phyloP scores from a whole-genome alignment of 306 rosid genomes.

The Citrullus colocynthis region DNA sequence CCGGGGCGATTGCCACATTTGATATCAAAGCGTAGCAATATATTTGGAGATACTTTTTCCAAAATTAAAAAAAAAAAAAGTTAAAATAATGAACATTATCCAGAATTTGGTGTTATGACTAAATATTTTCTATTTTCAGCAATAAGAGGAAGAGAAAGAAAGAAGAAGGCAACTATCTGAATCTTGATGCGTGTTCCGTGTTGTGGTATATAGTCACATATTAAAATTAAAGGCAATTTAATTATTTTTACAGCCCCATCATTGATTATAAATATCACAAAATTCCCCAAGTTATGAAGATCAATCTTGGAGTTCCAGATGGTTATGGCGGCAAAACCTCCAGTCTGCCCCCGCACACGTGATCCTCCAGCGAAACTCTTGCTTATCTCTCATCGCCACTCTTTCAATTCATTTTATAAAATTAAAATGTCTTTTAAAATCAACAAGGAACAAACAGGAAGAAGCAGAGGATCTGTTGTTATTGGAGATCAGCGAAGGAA shows the following conservation, averaged over 20 bases:
- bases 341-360: not conserved
- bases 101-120: not conserved
- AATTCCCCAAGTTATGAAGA: not conserved
- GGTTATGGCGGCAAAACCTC: not conserved
- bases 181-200: not conserved
- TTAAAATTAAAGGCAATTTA: not conserved
- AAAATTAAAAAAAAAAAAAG: no score
- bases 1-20: no score
- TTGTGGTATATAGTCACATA: not conserved
- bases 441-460: no score
- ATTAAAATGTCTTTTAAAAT: not conserved
- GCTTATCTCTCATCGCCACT: not conserved
- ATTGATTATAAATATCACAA: not conserved
- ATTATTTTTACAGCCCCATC: not conserved
- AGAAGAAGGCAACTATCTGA: not conserved
- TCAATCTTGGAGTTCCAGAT: not conserved
- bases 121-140: not conserved
- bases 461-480: not conserved
- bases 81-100: no score
- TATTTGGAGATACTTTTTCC: no score
- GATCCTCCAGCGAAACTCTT: not conserved
- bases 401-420: not conserved
- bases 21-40: no score
- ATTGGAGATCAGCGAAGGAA: not conserved
- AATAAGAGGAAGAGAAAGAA: not conserved